Percentiles rank a stretch among this genome's conserved stretches.
Evolutionary conservation across 768 basidiomycete species (phyloP).

Genomic region (Dacryopinax primogenitus): DNA sequence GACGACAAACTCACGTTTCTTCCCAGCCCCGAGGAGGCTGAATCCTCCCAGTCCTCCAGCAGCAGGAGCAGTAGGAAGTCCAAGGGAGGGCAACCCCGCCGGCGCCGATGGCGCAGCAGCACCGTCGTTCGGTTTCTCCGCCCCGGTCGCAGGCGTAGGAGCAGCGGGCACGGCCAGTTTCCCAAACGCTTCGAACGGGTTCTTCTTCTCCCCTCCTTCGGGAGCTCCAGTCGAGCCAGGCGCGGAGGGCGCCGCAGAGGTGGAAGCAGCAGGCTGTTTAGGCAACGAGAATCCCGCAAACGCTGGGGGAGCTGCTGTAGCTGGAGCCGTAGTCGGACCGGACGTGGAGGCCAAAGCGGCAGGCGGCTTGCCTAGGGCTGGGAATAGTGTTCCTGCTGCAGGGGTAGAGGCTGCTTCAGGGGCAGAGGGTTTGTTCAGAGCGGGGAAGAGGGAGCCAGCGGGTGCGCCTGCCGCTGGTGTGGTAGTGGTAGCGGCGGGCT

Average conservation of each 20-base stretch:
- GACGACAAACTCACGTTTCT: slow-evolving; percentile 16
- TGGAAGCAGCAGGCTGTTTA: background rate
- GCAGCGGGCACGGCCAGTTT: background rate
- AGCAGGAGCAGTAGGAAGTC: slow-evolving; percentile 5
- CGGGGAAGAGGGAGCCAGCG: background rate
- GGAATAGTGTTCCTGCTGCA: slow-evolving; percentile 16
- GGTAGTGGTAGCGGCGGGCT: background rate
- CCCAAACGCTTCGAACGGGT: background rate
- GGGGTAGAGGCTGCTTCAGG: slow-evolving; percentile 17
- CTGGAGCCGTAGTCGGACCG: background rate
- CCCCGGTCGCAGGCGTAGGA: background rate
- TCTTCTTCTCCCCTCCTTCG: background rate
- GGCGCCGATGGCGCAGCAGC: background rate
- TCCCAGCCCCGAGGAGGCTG: slow-evolving; percentile 10
- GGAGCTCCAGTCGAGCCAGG: background rate
- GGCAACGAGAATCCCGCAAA: slow-evolving; percentile 7
- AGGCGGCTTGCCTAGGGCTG: background rate
- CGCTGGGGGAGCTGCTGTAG: background rate
- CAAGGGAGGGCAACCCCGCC: background rate
- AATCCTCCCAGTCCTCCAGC: slow-evolving; percentile 13
- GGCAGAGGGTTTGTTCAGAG: slow-evolving; percentile 9
- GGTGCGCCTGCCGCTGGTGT: background rate
- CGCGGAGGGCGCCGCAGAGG: background rate
- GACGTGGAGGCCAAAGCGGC: background rate
- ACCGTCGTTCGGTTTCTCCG: background rate